Evolutionary conservation across 2,329 filamentous ascomycete genomes (phyloP), one percentile per base, ranked within the genome.

Genomic region (Aspergillus ochraceoroseus): DNA sequence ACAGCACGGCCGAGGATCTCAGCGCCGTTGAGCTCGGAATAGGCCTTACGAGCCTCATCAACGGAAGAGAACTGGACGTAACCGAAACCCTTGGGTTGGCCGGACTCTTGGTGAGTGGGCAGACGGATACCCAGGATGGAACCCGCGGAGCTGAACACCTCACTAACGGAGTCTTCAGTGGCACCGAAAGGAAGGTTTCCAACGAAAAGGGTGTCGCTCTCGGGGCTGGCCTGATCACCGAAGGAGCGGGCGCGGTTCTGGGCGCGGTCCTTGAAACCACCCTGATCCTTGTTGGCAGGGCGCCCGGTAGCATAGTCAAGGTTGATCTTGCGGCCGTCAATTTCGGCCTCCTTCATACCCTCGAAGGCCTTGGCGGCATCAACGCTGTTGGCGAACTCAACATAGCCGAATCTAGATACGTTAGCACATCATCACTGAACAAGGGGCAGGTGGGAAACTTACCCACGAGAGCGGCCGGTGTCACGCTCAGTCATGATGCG

Each of bases 111-210:
- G 65, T 95, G 87, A 44, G 89, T 95, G 36, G 89, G 89, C 47
- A 95, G 82, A 61, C 88, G 85, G 57, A 95, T 80, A 62, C 84
- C 85, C 59, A 83, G 78, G 62, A 92, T 79, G 61, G 73, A 75
- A 52, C 80, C 79, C 55, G 82, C 76, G 54, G 83, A 76, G 56
- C 72, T 71, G 73, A 95, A 95, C 64, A 84, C 80, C 55, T 83
- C 78, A 48, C 74, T 75, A 54, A 95, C 75, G 51, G 73, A 70
- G 41, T 89, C 83, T 71, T 94, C 85, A 58, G 83, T 80, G 57
- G 82, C 80, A 51, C 86, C 80, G 70, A 94, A 95, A 35, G 85
- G 82, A 53, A 95, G 72, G 75, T 95, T 95, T 58, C 88, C 89
- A 52, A 95, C 80, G 69, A 92, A 95, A 45, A 95, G 77, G 28